Evolutionary conservation across 163 green algal species (phyloP).

Genomic region (Coccomyxa subellipsoidea): DNA sequence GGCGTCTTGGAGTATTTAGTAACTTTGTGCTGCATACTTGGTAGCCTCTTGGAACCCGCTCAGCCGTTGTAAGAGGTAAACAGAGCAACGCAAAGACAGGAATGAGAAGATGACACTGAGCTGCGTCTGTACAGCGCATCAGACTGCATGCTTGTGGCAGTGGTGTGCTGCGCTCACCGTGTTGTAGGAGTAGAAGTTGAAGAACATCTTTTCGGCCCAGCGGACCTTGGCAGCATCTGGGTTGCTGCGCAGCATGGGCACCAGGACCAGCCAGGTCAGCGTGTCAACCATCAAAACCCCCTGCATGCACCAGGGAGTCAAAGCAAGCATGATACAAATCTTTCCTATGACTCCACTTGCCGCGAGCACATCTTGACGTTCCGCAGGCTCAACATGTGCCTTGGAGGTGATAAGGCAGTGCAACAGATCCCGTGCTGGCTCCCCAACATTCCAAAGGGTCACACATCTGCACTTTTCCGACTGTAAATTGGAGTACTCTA

Average conservation of each 20-base stretch:
- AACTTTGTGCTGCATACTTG: too few relatives aligned
- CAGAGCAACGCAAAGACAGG: too few relatives aligned
- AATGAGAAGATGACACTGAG: too few relatives aligned
- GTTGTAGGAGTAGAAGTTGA: conserved; percentile 1
- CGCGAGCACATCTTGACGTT: not conserved
- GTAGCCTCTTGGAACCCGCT: too few relatives aligned
- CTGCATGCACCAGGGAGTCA: not conserved
- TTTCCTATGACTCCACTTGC: not conserved
- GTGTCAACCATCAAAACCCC: not conserved
- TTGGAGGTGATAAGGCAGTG: too few relatives aligned
- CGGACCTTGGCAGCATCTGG: not conserved
- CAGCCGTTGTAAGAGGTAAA: too few relatives aligned
- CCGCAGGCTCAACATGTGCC: not conserved
- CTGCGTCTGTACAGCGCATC: too few relatives aligned
- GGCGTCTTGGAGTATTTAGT: too few relatives aligned
- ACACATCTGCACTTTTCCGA: too few relatives aligned
- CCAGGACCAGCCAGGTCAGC: conserved; percentile 3
- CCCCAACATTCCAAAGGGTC: too few relatives aligned
- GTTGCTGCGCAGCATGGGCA: conserved; percentile 2
- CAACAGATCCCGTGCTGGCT: too few relatives aligned
- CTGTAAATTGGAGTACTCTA: not conserved
- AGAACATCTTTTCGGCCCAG: not conserved
- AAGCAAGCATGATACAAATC: not conserved
- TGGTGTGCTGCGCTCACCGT: not conserved
- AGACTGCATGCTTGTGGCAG: too few relatives aligned